A percentile compares a stretch with the other conserved stretches of the same genome.
phyloP scores from a whole-genome alignment of 2,329 filamentous ascomycete species.

The Cladosporium austrohemisphaericum region DNA sequence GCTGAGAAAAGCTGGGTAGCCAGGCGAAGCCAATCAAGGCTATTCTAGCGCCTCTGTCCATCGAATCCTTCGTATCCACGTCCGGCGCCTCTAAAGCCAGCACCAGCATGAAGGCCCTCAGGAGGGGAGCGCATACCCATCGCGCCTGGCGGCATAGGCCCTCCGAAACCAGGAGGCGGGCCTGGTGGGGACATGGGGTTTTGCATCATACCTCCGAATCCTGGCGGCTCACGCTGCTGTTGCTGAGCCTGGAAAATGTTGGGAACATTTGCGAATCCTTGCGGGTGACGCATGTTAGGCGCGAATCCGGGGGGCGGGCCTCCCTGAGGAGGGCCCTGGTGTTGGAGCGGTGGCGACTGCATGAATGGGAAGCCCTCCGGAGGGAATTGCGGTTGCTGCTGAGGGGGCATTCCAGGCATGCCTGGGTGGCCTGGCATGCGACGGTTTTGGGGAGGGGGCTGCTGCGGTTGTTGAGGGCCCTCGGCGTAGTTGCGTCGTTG shows the following conservation, averaged over 20 bases:
- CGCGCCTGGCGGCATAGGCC: slow-evolving; percentile 12
- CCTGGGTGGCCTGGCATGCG: slow-evolving; percentile 28
- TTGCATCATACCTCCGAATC: slow-evolving; percentile 15
- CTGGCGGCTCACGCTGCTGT: slow-evolving; percentile 12
- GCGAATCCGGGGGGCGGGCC: slow-evolving; percentile 15
- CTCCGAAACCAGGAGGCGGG: slow-evolving; percentile 12
- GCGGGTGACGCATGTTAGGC: slow-evolving; percentile 11
- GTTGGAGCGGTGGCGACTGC: slow-evolving; percentile 12
- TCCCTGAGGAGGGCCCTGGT: slow-evolving; percentile 4
- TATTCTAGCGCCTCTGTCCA: slow-evolving; percentile 14
- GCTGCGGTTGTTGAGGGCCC: slow-evolving; percentile 22
- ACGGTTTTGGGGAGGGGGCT: slow-evolving; percentile 18
- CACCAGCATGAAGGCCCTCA: slow-evolving; percentile 4
- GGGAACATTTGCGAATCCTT: slow-evolving; percentile 11
- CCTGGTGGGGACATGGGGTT: slow-evolving; percentile 12
- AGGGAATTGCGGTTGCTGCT: slow-evolving; percentile 20
- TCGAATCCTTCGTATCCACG: slow-evolving; percentile 9
- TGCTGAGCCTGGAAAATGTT: slow-evolving; percentile 14
- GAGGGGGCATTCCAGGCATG: slow-evolving; percentile 29
- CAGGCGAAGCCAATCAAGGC: slow-evolving; percentile 2
- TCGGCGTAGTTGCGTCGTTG: slow-evolving; percentile 26
- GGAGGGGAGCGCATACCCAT: slow-evolving; percentile 15
- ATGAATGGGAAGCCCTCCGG: slow-evolving; percentile 22
- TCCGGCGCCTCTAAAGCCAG: slow-evolving; percentile 7
- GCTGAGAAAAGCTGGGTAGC: not conserved